These are phyloP conservation scores for Neoascochyta sp. DNA, from an alignment of 2,329 filamentous ascomycete species.

Conservation along the genomic window DNA sequence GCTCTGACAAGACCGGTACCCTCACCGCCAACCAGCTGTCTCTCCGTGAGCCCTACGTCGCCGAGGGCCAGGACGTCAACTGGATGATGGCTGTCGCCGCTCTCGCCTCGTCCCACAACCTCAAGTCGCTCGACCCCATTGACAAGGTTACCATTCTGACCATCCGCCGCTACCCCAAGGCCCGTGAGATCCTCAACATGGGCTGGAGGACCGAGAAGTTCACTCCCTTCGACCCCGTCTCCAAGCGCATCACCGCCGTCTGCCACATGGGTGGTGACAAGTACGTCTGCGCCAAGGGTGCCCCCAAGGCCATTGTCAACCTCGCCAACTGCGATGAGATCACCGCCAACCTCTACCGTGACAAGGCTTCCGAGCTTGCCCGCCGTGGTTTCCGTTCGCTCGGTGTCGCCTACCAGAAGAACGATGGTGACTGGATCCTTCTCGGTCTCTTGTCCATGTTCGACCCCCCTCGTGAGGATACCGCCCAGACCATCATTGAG, in stretches of 20 bases:
- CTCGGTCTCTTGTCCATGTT: constrained; percentile 78
- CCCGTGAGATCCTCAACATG: constrained; percentile 69
- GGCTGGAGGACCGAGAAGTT: constrained; percentile 77
- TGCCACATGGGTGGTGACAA: constrained; percentile 66
- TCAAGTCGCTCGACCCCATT: constrained; percentile 74
- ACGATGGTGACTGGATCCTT: constrained; percentile 68
- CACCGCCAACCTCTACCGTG: constrained; percentile 63
- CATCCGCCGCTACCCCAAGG: constrained; percentile 72
- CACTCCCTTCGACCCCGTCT: constrained; percentile 74
- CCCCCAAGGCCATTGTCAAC: constrained; percentile 69
- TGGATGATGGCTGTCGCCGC: constrained; percentile 82
- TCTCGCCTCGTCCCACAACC: constrained; percentile 72
- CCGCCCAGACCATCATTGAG: constrained; percentile 73
- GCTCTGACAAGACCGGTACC: constrained; percentile 79
- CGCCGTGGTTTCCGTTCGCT: constrained; percentile 76
- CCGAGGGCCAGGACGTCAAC: constrained; percentile 73
- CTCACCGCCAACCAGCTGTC: constrained; percentile 71
- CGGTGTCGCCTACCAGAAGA: constrained; percentile 75
- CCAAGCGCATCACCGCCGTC: constrained; percentile 71
- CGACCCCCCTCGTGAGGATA: constrained; percentile 74
- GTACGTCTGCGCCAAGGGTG: constrained; percentile 73
- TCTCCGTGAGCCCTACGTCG: constrained; percentile 72
- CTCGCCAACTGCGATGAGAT: constrained; percentile 65
- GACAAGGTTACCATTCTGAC: constrained; percentile 76
- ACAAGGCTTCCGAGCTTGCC: constrained; percentile 72